Conservation (phyloP, 495 filamentous ascomycete genomes). For the Tuber melanosporum region DNA sequence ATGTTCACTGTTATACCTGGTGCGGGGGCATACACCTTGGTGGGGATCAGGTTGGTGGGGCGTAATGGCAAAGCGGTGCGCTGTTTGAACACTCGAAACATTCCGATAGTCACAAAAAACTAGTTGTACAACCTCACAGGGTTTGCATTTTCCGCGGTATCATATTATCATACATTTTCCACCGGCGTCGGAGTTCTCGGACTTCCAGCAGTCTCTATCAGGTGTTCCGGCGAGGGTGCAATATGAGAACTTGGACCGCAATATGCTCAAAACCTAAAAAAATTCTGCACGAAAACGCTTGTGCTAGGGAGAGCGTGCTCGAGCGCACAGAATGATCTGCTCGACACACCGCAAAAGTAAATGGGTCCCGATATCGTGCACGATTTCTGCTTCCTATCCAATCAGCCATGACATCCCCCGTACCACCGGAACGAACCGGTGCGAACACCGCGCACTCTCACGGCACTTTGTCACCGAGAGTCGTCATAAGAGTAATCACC, state of each 20-base stretch:
- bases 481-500: not conserved
- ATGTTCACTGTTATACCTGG: not conserved
- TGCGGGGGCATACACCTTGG: not conserved
- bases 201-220: not conserved
- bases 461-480: not conserved
- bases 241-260: not conserved
- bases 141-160: not conserved
- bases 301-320: not conserved
- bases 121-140: not conserved
- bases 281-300: not conserved
- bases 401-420: not conserved
- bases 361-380: not conserved
- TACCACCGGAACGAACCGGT: not conserved
- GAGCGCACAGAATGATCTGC: not conserved
- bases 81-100: not conserved
- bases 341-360: not conserved
- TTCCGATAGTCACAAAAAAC: not conserved
- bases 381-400: not conserved
- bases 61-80: not conserved
- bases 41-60: not conserved
- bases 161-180: too few species aligned
- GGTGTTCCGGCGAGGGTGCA: not conserved
- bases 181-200: too few species aligned
- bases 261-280: not conserved
- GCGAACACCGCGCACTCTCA: not conserved